Conservation (phyloP, 2,329 filamentous ascomycete genomes). For the Neonectria coccinea region DNA sequence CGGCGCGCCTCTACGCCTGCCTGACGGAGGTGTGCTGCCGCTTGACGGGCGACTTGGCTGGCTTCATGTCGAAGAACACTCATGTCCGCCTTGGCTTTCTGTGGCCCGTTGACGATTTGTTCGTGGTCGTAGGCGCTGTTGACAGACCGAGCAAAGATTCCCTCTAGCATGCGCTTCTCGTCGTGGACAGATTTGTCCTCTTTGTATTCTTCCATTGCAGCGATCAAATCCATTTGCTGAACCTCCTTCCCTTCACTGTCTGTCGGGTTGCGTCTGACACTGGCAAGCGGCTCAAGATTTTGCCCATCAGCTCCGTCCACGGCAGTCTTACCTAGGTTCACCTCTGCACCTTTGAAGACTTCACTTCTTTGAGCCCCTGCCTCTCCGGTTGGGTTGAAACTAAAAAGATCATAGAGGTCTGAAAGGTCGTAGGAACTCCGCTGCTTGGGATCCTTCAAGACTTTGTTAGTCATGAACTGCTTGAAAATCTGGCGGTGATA, state of each 20-base stretch:
- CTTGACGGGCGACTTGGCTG: constrained; percentile 79
- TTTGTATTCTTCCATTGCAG: constrained; percentile 73
- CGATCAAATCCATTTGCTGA: constrained; percentile 68
- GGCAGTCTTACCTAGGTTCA: constrained; percentile 53
- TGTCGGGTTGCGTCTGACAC: constrained; percentile 7
- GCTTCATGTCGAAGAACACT: constrained; percentile 86
- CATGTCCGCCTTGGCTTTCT: constrained; percentile 78
- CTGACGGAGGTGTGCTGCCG: constrained; percentile 79
- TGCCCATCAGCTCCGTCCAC: constrained; percentile 13
- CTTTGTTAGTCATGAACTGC: constrained; percentile 96
- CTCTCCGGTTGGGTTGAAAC: constrained; percentile 66
- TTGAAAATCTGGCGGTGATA: constrained; percentile 99
- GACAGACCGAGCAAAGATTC: constrained; percentile 88
- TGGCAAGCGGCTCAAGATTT: constrained; percentile 27
- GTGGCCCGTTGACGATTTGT: constrained; percentile 83
- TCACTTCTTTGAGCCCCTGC: constrained; percentile 80
- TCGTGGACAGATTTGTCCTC: constrained; percentile 64
- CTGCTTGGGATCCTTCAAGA: constrained; percentile 93
- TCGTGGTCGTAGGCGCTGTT: constrained; percentile 96
- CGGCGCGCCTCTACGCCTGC: constrained; percentile 78
- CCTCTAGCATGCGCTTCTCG: constrained; percentile 85
- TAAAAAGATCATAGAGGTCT: constrained; percentile 93
- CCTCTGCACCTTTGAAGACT: constrained; percentile 89
- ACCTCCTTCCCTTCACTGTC: constrained; percentile 54
- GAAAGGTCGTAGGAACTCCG: constrained; percentile 89